Evolutionary conservation across 768 basidiomycete genomes (phyloP), one percentile per base, ranked within the genome.

Genomic region (Leccinum variicolor): DNA sequence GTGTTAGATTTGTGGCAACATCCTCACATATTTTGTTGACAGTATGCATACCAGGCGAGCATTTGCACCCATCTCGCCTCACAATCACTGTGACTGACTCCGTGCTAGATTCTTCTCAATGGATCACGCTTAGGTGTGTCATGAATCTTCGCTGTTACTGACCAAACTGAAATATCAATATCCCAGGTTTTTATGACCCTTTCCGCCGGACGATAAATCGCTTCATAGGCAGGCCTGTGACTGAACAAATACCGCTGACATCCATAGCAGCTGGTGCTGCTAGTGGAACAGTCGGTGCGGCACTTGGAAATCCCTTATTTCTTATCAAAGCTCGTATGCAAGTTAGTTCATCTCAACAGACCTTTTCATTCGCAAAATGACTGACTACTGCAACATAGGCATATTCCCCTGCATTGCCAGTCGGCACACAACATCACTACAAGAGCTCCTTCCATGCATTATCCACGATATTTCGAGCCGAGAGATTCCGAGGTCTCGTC

Each of bases 271-370:
- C 96, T 14, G 97, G 97, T 2, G 95, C 95, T 2, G 78, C 82
- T 4, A 95, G 92, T 65, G 97, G 97, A 34, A 87, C 89, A 46
- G 84, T 98, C 31, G 97, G 97, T 69, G 90, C 90, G 0, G 79
- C 81, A 52, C 73, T 94, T 45, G 94, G 94, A 43, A 96, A 92
- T 70, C 94, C 94, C 0, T 75, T 97, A 13, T 99, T 97, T 75
- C 77, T 99, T 56, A 85, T 99, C 69, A 99, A 99, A 76, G 97
- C 97, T 6, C 85, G 97, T 47, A 98, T 99, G 90, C 97, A 99
- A 81, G 89, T 87, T 17, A 56, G 64, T 52, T 9, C 15, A 46
- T 13, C 48, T 23, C 8, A 1, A 21, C 17, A 14, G 1, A n/a
- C 3, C 19, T 43, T 47, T 52, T 31, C 43, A 17, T n/a, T 23